Evolutionary conservation across 225 moss, liverwort and hornwort species (phyloP), one percentile per base, ranked within the genome.

Genomic region (Physcomitrium patens): DNA sequence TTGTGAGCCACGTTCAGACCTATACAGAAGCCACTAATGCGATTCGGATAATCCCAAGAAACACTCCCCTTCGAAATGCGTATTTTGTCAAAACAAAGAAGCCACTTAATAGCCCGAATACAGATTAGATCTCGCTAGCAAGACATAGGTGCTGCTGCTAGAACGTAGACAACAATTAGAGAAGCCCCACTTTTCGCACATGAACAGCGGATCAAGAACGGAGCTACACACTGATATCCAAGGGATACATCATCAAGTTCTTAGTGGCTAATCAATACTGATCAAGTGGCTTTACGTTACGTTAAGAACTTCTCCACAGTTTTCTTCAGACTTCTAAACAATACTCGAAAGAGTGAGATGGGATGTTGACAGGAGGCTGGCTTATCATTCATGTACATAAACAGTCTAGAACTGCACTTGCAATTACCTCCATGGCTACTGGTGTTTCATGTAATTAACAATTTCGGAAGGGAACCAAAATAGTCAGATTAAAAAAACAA

Each of bases 1-100:
- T 66, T 71, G 64, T 77, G 24, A 78, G 78, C 17, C 63, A 74
- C 11, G 58, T 67, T 77, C 60, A 44, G 26, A 61, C 60, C 78
- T 24, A 26, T 41, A 46, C 71, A 76, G 50, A 68, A 37, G 41
- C 51, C 72, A 77, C 58, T 63, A 53, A 61, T 24, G 61, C 6
- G 12, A 52, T 24, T 78, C 37, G 51, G 22, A 59, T 67, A 31
- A 27, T 50, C 26, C 46, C 62, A 43, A 71, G 15, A 12, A 60
- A 64, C 18, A 26, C n/a, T 19, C 57, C 5, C 19, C 37, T 28
- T 63, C 56, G n/a, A 62, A 60, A 45, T 12, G 22, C 7, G 5
- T 37, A 37, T 37, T 37, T 43, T 64, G 27, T 27, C 20, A 55
- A 61, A 55, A 44, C 19, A 41, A 48, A 49, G 10, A 59, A 72